These are phyloP conservation scores for Thuja plicata DNA, from an alignment of 83 land plant genomes.

Conservation along the genomic window DNA sequence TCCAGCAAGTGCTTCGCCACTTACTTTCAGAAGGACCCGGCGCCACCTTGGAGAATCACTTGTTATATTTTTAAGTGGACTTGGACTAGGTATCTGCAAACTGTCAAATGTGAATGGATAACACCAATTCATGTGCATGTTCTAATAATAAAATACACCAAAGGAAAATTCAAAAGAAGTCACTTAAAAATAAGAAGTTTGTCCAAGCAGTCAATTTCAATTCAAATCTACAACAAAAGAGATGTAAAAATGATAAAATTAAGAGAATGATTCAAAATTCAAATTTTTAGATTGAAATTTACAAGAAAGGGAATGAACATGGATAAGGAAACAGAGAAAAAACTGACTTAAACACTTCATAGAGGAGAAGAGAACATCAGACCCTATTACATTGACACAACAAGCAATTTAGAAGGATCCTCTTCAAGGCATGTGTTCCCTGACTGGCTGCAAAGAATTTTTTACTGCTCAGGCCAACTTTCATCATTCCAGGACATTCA, in stretches of 20 bases:
- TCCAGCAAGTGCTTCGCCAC: slow-evolving; percentile 94
- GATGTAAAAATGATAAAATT: background rate
- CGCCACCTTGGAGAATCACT: slow-evolving; percentile 46
- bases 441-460: background rate
- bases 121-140: background rate
- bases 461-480: background rate
- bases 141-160: background rate
- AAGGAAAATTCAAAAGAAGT: background rate
- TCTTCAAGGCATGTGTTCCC: background rate
- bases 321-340: background rate
- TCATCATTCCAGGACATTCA: background rate
- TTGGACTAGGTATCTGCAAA: background rate
- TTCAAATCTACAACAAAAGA: slow-evolving; percentile 1
- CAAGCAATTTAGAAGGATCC: no score
- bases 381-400: background rate
- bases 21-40: slow-evolving; percentile 90
- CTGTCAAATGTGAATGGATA: background rate
- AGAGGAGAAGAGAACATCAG: background rate
- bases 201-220: background rate
- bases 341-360: background rate
- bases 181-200: background rate
- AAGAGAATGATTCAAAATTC: background rate
- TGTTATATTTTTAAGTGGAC: background rate
- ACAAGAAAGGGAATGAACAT: background rate
- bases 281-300: background rate